Evolutionary conservation across 75 land plant species (phyloP).

Genomic region (Pinus taeda): DNA sequence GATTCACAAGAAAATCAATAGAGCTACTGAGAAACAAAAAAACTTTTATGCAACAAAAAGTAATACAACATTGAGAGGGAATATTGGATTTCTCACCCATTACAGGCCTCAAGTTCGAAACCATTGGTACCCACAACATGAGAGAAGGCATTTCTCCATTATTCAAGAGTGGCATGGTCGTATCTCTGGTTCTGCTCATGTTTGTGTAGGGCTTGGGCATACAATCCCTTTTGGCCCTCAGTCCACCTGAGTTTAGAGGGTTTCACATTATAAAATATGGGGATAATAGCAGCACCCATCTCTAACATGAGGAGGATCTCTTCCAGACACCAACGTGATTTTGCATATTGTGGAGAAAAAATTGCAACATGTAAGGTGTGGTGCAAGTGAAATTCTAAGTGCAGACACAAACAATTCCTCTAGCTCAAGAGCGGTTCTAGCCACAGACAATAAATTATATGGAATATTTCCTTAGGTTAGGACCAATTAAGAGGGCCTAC

Average conservation of each 20-base stretch:
- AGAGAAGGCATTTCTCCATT: neutral
- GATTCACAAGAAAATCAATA: neutral
- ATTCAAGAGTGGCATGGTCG: neutral
- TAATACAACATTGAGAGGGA: neutral
- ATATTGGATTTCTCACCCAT: neutral
- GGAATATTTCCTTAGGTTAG: no score
- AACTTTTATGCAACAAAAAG: neutral
- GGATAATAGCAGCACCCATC: neutral
- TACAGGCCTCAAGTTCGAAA: neutral
- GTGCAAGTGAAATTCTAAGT: no score
- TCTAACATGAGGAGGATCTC: neutral
- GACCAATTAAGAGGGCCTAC: no score
- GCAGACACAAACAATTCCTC: no score
- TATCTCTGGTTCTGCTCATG: neutral
- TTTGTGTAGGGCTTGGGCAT: neutral
- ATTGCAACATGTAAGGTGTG: neutral
- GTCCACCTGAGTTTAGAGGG: neutral
- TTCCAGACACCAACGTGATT: neutral
- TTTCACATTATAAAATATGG: neutral
- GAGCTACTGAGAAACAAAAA: no score
- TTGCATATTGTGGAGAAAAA: neutral
- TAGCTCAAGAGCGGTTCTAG: no score
- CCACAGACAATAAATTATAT: no score
- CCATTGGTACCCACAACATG: neutral
- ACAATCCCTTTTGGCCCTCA: no score